A percentile compares a stretch with the other conserved stretches of the same genome.
Evolutionary conservation across 352 stramenopile genomes (phyloP).

Genomic region (Pythium chondricola): DNA sequence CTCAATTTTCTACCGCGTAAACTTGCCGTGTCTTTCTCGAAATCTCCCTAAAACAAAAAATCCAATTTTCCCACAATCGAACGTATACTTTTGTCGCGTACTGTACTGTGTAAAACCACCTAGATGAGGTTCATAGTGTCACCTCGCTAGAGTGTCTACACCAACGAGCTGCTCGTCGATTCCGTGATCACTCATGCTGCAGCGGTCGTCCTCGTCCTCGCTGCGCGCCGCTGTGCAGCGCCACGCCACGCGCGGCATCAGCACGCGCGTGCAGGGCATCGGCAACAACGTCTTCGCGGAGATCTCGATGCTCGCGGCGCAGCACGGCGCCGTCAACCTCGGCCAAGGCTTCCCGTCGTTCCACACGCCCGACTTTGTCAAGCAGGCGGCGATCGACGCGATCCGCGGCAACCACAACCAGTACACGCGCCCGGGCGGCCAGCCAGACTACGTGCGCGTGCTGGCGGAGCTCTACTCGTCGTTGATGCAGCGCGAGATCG

Average conservation of each 20-base stretch:
- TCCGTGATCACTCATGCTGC: too few species aligned
- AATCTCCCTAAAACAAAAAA: too few species aligned
- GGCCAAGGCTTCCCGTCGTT: slow-evolving; percentile 97
- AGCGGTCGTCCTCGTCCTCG: too few species aligned
- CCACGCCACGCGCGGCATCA: slow-evolving; percentile 48
- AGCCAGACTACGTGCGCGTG: slow-evolving; percentile 70
- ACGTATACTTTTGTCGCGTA: too few species aligned
- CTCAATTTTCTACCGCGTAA: too few species aligned
- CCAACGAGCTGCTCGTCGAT: too few species aligned
- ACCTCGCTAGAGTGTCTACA: too few species aligned
- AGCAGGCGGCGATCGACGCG: slow-evolving; percentile 79
- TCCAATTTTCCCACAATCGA: too few species aligned
- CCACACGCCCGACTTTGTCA: slow-evolving; percentile 87
- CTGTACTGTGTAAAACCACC: too few species aligned
- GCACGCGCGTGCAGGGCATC: slow-evolving; percentile 51
- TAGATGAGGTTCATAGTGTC: too few species aligned
- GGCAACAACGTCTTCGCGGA: slow-evolving; percentile 83
- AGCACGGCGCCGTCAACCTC: slow-evolving; percentile 90
- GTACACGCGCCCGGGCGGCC: slow-evolving; percentile 85
- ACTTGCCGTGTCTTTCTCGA: too few species aligned
- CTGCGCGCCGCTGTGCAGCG: too few species aligned
- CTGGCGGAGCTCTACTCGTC: slow-evolving; percentile 78
- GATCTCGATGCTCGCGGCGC: slow-evolving; percentile 76
- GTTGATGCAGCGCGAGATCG: slow-evolving; percentile 51
- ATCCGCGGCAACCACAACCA: slow-evolving; percentile 81